Evolutionary conservation across 2,329 filamentous ascomycete genomes (phyloP).

Genomic region (Dactylellina leptospora): DNA sequence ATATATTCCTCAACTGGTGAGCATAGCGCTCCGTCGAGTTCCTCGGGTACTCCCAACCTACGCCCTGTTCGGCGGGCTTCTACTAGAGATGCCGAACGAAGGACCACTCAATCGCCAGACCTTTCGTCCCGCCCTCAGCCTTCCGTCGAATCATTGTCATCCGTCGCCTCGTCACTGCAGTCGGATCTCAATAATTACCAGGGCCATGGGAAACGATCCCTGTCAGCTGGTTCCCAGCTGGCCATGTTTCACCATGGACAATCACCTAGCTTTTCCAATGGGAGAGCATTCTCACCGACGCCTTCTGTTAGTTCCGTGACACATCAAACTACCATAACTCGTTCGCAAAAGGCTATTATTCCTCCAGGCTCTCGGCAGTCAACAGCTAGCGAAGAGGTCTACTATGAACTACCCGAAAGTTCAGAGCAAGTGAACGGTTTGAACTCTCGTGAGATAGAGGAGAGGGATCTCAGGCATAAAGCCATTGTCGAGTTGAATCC

Average conservation of each 20-base stretch:
- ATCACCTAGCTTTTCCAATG: conserved; percentile 19
- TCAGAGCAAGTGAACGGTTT: conserved; percentile 44
- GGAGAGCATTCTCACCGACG: conserved; percentile 37
- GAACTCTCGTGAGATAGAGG: conserved; percentile 46
- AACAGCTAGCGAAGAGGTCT: conserved; percentile 27
- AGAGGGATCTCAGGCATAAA: conserved; percentile 42
- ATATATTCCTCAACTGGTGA: conserved; percentile 2
- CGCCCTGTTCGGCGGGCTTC: conserved; percentile 16
- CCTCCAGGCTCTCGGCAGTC: conserved; percentile 38
- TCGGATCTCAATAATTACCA: conserved; percentile 25
- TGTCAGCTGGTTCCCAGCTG: conserved; percentile 27
- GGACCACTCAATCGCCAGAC: conserved; percentile 22
- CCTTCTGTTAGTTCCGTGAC: conserved; percentile 32
- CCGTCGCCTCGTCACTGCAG: conserved; percentile 30
- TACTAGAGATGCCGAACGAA: conserved; percentile 19
- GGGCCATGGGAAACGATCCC: conserved; percentile 29
- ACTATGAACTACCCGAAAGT: conserved; percentile 44
- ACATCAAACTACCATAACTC: conserved; percentile 23
- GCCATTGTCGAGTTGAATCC: conserved; percentile 36
- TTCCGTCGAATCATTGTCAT: conserved; percentile 46
- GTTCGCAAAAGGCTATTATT: conserved; percentile 39
- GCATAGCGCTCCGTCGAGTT: conserved; percentile 11
- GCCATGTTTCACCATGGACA: conserved; percentile 23
- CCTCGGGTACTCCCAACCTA: conserved; percentile 14
- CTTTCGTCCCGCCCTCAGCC: conserved; percentile 21